Evolutionary conservation across 2,329 filamentous ascomycete genomes (phyloP).

Genomic region (Aspergillus brasiliensis): DNA sequence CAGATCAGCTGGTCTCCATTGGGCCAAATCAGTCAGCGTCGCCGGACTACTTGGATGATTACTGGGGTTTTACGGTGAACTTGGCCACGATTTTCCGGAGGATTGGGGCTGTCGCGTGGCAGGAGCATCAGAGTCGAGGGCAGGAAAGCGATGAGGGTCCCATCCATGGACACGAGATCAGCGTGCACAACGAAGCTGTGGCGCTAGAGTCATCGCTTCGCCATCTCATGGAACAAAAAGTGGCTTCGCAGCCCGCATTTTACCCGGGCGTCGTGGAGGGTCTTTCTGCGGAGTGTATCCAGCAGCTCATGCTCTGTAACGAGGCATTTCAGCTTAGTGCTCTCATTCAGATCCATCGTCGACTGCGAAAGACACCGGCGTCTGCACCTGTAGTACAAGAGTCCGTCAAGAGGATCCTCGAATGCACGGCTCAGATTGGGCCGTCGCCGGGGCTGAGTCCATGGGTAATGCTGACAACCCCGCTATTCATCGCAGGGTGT

Average conservation of each 20-base stretch:
- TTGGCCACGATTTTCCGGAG: conserved; percentile 41
- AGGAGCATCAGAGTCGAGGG: conserved; percentile 25
- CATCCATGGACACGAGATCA: conserved; percentile 23
- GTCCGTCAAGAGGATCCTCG: conserved; percentile 43
- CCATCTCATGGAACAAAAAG: conserved; percentile 36
- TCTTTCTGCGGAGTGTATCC: conserved; percentile 34
- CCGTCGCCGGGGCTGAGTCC: conserved; percentile 44
- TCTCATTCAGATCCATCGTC: conserved; percentile 46
- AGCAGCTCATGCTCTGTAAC: conserved; percentile 44
- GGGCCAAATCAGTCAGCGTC: conserved; percentile 12
- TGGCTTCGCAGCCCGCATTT: conserved; percentile 33
- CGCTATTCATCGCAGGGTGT: conserved; percentile 47
- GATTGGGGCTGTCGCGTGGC: conserved; percentile 42
- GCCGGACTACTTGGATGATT: conserved; percentile 45
- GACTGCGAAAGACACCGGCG: conserved; percentile 36
- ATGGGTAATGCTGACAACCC: conserved; percentile 47
- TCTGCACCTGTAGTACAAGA: conserved; percentile 35
- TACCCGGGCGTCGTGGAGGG: conserved; percentile 40
- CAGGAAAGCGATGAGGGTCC: conserved; percentile 13
- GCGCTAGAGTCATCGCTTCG: conserved; percentile 38
- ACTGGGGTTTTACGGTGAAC: conserved; percentile 46
- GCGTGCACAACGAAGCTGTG: conserved; percentile 32
- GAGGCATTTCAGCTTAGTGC: conserved; percentile 48
- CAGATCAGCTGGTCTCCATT: conserved; percentile 19
- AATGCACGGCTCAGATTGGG: conserved; percentile 41